Evolutionary conservation across 2,329 filamentous ascomycete species (phyloP).

Genomic region (Apiospora pterosperma): DNA sequence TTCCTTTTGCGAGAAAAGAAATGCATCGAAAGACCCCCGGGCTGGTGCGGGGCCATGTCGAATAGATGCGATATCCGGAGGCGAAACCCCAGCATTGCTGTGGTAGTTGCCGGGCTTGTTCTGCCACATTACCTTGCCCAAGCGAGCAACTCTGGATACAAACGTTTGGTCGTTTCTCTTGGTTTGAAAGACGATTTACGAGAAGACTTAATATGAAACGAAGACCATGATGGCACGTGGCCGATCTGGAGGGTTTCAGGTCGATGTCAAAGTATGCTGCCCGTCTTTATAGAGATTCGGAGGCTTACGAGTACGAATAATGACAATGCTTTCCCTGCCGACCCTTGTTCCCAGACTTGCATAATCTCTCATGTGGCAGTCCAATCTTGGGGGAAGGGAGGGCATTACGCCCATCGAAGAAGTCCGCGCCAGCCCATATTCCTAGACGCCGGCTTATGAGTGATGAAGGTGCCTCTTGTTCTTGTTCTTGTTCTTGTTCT

Average conservation of each 20-base stretch:
- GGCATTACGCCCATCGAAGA: not conserved
- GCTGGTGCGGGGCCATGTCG: not conserved
- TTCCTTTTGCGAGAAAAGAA: slow-evolving; percentile 9
- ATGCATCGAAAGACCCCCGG: not conserved
- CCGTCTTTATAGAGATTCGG: slow-evolving; percentile 1
- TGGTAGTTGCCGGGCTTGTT: not conserved
- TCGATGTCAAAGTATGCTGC: not conserved
- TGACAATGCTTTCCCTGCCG: not conserved
- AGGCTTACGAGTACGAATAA: slow-evolving; percentile 1
- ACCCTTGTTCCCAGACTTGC: not conserved
- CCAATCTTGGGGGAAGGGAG: not conserved
- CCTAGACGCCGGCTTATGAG: not conserved
- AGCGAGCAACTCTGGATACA: slow-evolving; percentile 3
- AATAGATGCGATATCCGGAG: not conserved
- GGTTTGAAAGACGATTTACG: not conserved
- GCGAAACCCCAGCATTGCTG: not conserved
- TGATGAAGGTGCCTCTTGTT: not conserved
- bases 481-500: not conserved
- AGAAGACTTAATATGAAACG: slow-evolving; percentile 3
- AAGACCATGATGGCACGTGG: slow-evolving; percentile 4
- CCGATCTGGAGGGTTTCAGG: not conserved
- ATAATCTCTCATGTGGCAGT: not conserved
- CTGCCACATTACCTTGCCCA: not conserved
- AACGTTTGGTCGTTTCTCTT: not conserved
- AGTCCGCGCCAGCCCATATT: not conserved